Percentiles rank a stretch among this genome's conserved stretches.
These are phyloP conservation scores for Aspergillus fijiensis DNA, from an alignment of 2,329 filamentous ascomycete species.

Conservation along the genomic window DNA sequence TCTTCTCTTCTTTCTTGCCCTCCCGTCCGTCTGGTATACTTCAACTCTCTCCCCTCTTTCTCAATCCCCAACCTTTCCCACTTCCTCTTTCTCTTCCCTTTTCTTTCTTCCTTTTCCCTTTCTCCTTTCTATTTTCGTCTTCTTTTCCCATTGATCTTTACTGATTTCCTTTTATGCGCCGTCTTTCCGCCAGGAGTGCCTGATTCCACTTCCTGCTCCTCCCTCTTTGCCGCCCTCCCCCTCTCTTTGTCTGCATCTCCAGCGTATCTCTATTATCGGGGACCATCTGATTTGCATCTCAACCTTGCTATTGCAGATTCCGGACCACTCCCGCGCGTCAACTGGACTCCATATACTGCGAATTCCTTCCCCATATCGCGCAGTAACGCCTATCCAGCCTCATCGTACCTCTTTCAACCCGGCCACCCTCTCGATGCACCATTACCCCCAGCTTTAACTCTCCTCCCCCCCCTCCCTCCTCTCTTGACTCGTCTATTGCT, in stretches of 20 bases:
- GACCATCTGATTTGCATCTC: conserved; percentile 10
- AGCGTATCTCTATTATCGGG: not conserved
- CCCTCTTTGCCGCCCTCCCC: conserved; percentile 12
- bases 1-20: conserved; percentile 24
- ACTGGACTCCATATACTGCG: not conserved
- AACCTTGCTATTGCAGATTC: conserved; percentile 6
- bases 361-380: not conserved
- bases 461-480: not conserved
- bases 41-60: conserved; percentile 16
- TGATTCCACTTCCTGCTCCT: conserved; percentile 7
- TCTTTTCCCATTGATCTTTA: conserved; percentile 12
- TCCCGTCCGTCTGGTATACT: conserved; percentile 14
- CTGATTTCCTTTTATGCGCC: not conserved
- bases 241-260: conserved; percentile 14
- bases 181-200: not conserved
- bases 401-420: conserved; percentile 14
- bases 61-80: conserved; percentile 6
- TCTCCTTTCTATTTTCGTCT: conserved; percentile 17
- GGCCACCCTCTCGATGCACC: conserved; percentile 16
- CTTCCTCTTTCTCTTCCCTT: conserved; percentile 8
- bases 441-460: not conserved
- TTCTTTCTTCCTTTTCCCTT: conserved; percentile 13
- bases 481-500: conserved; percentile 8
- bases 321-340: not conserved
- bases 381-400: too few relatives aligned